These are phyloP conservation scores for Musa itinerans DNA, from an alignment of 176 grass and related monocot genomes.

Conservation along the genomic window DNA sequence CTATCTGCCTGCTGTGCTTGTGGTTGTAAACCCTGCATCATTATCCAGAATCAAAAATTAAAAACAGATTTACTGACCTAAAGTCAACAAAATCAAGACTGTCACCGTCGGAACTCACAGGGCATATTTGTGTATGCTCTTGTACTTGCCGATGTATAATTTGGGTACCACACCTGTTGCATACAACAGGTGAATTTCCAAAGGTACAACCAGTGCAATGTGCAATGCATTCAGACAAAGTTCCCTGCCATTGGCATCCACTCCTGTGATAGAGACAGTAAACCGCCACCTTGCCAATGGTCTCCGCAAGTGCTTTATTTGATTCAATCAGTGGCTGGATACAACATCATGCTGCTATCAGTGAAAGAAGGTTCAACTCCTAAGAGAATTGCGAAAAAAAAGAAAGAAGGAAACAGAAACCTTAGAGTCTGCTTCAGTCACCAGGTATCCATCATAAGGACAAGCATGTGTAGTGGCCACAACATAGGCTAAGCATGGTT, in stretches of 20 bases:
- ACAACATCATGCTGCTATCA: conserved; percentile 17
- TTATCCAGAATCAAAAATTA: neutral
- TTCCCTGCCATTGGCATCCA: conserved; percentile 90
- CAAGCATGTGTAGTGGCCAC: conserved; percentile 85
- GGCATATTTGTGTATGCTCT: conserved; percentile 91
- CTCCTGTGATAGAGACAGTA: conserved; percentile 88
- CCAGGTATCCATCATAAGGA: conserved; percentile 96
- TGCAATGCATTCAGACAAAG: conserved; percentile 58
- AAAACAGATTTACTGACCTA: neutral
- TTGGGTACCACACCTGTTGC: conserved; percentile 77
- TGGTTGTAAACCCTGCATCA: conserved; percentile 52
- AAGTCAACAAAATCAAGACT: neutral
- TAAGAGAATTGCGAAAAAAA: neutral
- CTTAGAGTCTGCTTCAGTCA: conserved; percentile 94
- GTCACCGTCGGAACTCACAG: conserved; percentile 42
- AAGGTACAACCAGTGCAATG: conserved; percentile 63
- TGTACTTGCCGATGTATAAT: conserved; percentile 95
- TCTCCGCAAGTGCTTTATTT: conserved; percentile 66
- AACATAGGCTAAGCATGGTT: conserved; percentile 83
- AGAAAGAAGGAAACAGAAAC: conserved; percentile 27
- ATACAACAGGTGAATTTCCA: conserved; percentile 89
- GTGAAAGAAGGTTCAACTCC: neutral
- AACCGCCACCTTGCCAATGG: conserved; percentile 66
- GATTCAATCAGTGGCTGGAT: conserved; percentile 71
- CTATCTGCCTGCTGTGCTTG: conserved; percentile 51